Evolutionary conservation across 2,329 filamentous ascomycete species (phyloP).

Genomic region (Balansia obtecta): DNA sequence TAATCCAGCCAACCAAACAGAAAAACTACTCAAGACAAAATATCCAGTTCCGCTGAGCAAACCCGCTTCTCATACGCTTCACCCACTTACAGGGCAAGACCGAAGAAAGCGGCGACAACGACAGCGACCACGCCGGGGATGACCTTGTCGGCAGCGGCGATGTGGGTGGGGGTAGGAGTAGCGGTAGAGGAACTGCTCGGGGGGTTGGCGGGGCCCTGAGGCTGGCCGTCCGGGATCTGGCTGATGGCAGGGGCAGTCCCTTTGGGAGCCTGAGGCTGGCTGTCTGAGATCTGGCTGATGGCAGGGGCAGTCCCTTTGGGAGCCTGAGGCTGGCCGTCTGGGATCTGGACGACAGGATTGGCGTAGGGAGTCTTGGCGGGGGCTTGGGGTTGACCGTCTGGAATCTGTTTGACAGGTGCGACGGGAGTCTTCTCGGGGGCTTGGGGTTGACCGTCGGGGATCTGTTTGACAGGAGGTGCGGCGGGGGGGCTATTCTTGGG

Average conservation of each 20-base stretch:
- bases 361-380: slow-evolving; percentile 15
- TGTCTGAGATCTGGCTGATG: slow-evolving; percentile 34
- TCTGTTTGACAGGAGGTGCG: slow-evolving; percentile 33
- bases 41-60: neutral
- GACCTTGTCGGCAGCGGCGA: slow-evolving; percentile 6
- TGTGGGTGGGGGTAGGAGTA: neutral
- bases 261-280: slow-evolving; percentile 31
- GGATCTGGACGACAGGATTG: slow-evolving; percentile 19
- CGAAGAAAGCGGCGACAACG: slow-evolving; percentile 10
- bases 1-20: neutral
- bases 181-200: slow-evolving; percentile 9
- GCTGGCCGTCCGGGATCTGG: slow-evolving; percentile 36
- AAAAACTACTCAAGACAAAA: neutral
- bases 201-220: slow-evolving; percentile 31
- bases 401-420: slow-evolving; percentile 20
- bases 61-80: neutral
- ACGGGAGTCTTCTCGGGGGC: slow-evolving; percentile 33
- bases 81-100: slow-evolving; percentile 9
- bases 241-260: slow-evolving; percentile 21
- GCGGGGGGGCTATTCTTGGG: no score
- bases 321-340: slow-evolving; percentile 18
- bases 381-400: slow-evolving; percentile 18
- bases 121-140: slow-evolving; percentile 6
- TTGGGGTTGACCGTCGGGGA: slow-evolving; percentile 36
- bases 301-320: slow-evolving; percentile 12